Evolutionary conservation across 1,139 yeast genomes (phyloP).

Genomic region (Scheffersomyces insectosa): DNA sequence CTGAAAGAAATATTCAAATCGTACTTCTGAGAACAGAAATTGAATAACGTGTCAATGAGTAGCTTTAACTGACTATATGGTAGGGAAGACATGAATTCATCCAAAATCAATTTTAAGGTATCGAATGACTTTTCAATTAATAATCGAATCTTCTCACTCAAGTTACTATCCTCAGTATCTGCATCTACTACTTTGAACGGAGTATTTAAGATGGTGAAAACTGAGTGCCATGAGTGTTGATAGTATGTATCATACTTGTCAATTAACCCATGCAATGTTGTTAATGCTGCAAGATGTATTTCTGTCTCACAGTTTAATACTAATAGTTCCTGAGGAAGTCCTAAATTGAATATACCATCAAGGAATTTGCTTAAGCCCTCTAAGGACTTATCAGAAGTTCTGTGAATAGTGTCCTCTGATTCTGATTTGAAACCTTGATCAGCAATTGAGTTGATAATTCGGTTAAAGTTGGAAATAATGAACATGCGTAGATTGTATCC

Average conservation of each 20-base stretch:
- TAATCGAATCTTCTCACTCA: slow-evolving; percentile 43
- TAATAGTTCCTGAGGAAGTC: slow-evolving; percentile 41
- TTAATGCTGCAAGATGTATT: slow-evolving; percentile 60
- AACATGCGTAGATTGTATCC: slow-evolving; percentile 46
- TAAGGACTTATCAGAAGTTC: slow-evolving; percentile 39
- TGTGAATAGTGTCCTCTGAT: slow-evolving; percentile 15
- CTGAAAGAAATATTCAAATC: slow-evolving; percentile 89
- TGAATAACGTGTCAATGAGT: slow-evolving; percentile 68
- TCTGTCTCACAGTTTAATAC: slow-evolving; percentile 61
- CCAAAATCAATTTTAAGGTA: slow-evolving; percentile 77
- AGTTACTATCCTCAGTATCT: slow-evolving; percentile 26
- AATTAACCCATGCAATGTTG: slow-evolving; percentile 65
- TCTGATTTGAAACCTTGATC: slow-evolving; percentile 41
- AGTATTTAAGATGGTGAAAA: slow-evolving; percentile 66
- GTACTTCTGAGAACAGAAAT: slow-evolving; percentile 66
- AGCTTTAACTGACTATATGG: slow-evolving; percentile 63
- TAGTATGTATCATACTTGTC: slow-evolving; percentile 67
- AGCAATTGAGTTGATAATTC: slow-evolving; percentile 48
- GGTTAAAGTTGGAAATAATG: slow-evolving; percentile 50
- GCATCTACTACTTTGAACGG: slow-evolving; percentile 52
- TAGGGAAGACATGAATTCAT: slow-evolving; percentile 73
- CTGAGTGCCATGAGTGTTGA: slow-evolving; percentile 66
- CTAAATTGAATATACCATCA: slow-evolving; percentile 32
- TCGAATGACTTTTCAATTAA: slow-evolving; percentile 70
- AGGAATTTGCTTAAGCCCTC: slow-evolving; percentile 37